Base-by-base conservation (phyloP, 306 rosid genomes). In the Quercus glauca region DNA sequence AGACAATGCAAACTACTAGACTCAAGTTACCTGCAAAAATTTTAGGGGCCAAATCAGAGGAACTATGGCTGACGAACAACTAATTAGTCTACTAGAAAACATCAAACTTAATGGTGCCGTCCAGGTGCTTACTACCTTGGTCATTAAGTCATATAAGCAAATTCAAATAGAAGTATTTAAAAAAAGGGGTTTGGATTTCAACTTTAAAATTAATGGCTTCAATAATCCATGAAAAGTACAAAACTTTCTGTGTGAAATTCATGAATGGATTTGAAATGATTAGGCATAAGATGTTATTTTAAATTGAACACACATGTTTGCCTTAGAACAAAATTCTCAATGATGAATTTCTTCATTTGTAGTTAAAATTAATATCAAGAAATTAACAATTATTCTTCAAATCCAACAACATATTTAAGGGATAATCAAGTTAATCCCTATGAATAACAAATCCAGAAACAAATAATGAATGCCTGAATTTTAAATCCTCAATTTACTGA, bases 71-170 rank as follows among this genome's bases (percentile, higher is more conserved):
- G 41, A 63, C 15, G 0, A 35, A 21, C 69, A 63, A 73, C 18
- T 6, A 45, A 55, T 64, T 8, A 74, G 59, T 61, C 55, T 51
- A 71, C 82, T 14, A 82, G 75, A 52, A 77, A 70, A 43, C 77
- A 52, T 15, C 58, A 58, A 73, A 81, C 55, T 5, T 25, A 14
- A 25, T 26, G 2, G 25, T 63, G 37, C 37, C 29, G 2, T 28
- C 20, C 69, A 3, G 18, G 4, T 63, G 11, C 41, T 63, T 63
- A 63, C 4, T 28, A 26, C 37, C 7, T 4, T 28, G 37, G 20
- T 26, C 14, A 11, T 61, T 10, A 26, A 14, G 15, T 13, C 45
- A 37, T 37, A 37, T 37, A 37, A 37, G 45, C 45, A 37, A 37
- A 37, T 37, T 37, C 10, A 37, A 7, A 37, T 37, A 2, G 45